These are phyloP conservation scores for Phytophthora tubulina DNA, from an alignment of 352 stramenopile species.

Conservation along the genomic window DNA sequence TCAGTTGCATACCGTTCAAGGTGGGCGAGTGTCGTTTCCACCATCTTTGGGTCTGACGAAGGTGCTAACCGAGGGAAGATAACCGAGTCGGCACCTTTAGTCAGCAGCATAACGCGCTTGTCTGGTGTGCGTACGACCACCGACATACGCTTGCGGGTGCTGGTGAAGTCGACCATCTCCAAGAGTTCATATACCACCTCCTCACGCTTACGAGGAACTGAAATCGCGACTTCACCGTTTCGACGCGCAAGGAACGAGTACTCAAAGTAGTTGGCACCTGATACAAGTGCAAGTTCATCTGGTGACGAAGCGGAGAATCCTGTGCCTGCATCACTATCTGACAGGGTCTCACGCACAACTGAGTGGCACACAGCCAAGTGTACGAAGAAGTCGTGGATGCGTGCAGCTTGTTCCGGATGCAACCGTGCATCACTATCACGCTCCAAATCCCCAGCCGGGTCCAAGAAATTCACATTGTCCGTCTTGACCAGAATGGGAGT, in stretches of 20 bases:
- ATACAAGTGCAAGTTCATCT: constrained; percentile 85
- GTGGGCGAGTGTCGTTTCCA: constrained; percentile 76
- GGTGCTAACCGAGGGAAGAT: constrained; percentile 70
- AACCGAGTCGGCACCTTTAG: constrained; percentile 88
- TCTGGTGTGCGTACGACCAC: constrained; percentile 93
- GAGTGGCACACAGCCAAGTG: constrained; percentile 89
- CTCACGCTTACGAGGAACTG: constrained; percentile 41
- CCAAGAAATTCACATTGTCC: constrained; percentile 86
- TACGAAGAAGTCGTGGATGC: constrained; percentile 86
- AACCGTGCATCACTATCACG: constrained; percentile 56
- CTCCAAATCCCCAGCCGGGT: constrained; percentile 71
- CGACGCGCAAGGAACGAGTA: constrained; percentile 77
- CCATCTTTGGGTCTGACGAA: constrained; percentile 39
- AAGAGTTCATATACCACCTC: constrained; percentile 89
- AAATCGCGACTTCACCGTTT: constrained; percentile 73
- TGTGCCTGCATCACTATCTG: constrained; percentile 47
- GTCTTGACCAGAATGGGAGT: constrained; percentile 60
- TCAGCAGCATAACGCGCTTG: constrained; percentile 73
- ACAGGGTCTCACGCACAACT: constrained; percentile 78
- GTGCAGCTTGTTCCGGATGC: constrained; percentile 64
- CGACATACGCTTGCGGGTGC: constrained; percentile 98
- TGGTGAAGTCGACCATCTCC: constrained; percentile 98
- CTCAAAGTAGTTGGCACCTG: constrained; percentile 83
- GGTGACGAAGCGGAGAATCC: constrained; percentile 86
- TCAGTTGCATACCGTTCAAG: constrained; percentile 89